Percentiles rank a stretch among this genome's conserved stretches.
Evolutionary conservation across 2,329 filamentous ascomycete genomes (phyloP).

Genomic region (Fusarium sp.): DNA sequence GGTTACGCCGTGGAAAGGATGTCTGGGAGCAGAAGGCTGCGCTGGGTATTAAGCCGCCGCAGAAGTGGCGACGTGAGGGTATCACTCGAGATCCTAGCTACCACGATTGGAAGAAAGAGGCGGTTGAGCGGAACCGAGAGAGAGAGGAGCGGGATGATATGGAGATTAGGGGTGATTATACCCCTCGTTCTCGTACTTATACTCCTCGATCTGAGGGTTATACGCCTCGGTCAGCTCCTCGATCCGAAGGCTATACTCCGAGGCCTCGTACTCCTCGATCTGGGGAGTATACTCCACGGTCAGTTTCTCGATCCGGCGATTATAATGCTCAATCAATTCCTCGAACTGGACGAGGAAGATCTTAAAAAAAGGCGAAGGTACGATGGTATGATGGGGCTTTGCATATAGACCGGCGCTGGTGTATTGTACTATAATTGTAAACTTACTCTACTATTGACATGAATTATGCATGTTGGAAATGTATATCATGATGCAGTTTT

Average conservation of each 20-base stretch:
- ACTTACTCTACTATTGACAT: constrained; percentile 35
- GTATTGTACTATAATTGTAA: constrained; percentile 39
- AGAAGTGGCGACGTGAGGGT: constrained; percentile 68
- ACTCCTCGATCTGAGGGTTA: not conserved
- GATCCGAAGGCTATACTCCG: not conserved
- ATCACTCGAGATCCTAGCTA: constrained; percentile 59
- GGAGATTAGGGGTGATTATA: constrained; percentile 22
- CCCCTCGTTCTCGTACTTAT: not conserved
- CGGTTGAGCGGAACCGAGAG: constrained; percentile 46
- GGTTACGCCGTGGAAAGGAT: constrained; percentile 69
- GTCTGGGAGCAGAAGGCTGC: constrained; percentile 71
- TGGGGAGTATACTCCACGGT: not conserved
- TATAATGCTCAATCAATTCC: not conserved
- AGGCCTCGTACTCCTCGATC: not conserved
- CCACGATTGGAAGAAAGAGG: constrained; percentile 51
- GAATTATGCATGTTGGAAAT: constrained; percentile 7
- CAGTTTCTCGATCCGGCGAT: not conserved
- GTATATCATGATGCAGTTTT: not conserved
- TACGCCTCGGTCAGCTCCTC: not conserved
- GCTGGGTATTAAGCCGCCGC: constrained; percentile 71
- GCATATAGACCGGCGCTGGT: constrained; percentile 30
- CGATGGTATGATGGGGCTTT: constrained; percentile 16
- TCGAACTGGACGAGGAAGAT: constrained; percentile 2
- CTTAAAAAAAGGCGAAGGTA: constrained; percentile 28
- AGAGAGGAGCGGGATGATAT: constrained; percentile 47